phyloP scores from a whole-genome alignment of 352 stramenopile genomes.

The Globisporangium perplexum region DNA sequence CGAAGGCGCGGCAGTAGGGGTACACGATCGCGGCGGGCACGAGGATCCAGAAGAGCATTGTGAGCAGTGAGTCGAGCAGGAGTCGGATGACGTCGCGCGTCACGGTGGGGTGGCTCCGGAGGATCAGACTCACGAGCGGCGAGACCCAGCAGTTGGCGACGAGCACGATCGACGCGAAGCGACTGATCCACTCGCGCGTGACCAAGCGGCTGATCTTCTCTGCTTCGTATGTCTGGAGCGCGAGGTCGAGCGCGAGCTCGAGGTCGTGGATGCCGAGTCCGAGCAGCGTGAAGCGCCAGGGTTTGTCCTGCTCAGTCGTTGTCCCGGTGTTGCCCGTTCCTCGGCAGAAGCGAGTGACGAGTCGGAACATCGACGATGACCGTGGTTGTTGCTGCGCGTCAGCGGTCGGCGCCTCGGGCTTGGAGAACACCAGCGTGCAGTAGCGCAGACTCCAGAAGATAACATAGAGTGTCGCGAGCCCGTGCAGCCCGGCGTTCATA shows the following conservation, averaged over 20 bases:
- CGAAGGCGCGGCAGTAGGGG: slow-evolving; percentile 10
- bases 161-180: slow-evolving; percentile 11
- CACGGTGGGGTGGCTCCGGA: slow-evolving; percentile 2
- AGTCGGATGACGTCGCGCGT: slow-evolving; percentile 5
- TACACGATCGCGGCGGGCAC: slow-evolving; percentile 5
- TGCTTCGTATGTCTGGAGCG: slow-evolving; percentile 8
- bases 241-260: slow-evolving; percentile 10
- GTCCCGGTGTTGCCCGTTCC: background rate
- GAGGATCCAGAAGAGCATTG: slow-evolving; percentile 4
- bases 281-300: background rate
- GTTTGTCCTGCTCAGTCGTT: background rate
- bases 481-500: slow-evolving; percentile 2
- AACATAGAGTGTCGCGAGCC: background rate
- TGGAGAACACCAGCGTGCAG: slow-evolving; percentile 1
- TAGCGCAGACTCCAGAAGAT: slow-evolving; percentile 6
- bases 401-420: background rate
- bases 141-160: slow-evolving; percentile 22
- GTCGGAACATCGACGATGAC: background rate
- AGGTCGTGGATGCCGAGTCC: slow-evolving; percentile 4
- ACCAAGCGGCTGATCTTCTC: slow-evolving; percentile 12
- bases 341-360: background rate
- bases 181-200: slow-evolving; percentile 15
- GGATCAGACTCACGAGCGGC: slow-evolving; percentile 9
- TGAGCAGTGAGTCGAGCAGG: slow-evolving; percentile 4
- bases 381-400: background rate